phyloP scores from a whole-genome alignment of 176 grass and related monocot species.

The Ensete glaucum region DNA sequence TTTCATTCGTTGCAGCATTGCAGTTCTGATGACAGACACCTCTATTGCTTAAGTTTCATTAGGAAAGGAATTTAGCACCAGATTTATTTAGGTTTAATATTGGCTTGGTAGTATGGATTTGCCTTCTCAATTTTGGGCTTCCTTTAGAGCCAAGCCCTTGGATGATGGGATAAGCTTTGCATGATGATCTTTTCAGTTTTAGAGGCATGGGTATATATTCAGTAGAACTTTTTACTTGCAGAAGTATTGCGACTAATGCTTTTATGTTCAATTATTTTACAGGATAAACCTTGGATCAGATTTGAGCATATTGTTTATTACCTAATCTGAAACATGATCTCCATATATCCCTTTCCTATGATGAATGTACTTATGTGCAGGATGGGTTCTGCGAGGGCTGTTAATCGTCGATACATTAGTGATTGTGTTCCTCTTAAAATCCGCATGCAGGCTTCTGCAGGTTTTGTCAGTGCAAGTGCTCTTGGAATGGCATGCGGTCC shows the following conservation, averaged over 20 bases:
- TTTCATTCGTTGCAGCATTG: too few species aligned
- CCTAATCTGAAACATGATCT: background rate
- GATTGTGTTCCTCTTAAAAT: constrained; percentile 89
- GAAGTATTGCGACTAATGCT: background rate
- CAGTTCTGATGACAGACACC: background rate
- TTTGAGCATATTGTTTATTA: background rate
- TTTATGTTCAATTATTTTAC: background rate
- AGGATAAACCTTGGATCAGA: background rate
- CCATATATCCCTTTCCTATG: background rate
- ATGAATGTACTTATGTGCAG: constrained; percentile 27
- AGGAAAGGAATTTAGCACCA: background rate
- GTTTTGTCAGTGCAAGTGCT: constrained; percentile 86
- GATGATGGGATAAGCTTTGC: too few species aligned
- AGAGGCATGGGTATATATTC: background rate
- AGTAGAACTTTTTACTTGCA: background rate
- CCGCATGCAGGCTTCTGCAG: constrained; percentile 85
- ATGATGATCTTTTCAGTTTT: background rate
- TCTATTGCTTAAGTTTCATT: background rate
- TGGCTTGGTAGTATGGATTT: background rate
- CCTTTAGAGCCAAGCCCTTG: too few species aligned
- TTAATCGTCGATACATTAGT: constrained; percentile 90
- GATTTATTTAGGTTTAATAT: background rate
- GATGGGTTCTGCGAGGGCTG: constrained; percentile 89
- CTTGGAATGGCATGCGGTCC: constrained; percentile 96
- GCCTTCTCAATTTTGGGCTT: too few species aligned